phyloP scores from a whole-genome alignment of 805 yeast species.

The Jamesozyma rosinii region DNA sequence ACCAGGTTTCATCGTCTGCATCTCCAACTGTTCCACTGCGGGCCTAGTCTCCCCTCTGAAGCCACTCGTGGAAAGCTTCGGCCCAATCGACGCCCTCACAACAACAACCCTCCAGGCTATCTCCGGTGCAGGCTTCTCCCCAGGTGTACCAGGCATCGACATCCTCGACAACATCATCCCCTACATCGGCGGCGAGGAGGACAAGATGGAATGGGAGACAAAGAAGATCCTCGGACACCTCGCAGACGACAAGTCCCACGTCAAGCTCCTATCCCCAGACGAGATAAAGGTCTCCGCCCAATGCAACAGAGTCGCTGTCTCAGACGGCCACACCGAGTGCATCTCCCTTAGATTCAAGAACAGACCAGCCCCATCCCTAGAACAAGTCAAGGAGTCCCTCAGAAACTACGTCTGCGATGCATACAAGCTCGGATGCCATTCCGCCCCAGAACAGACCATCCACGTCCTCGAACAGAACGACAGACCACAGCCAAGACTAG shows the following conservation, averaged over 20 bases:
- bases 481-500: slow-evolving; percentile 96
- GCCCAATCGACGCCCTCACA: slow-evolving; percentile 79
- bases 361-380: slow-evolving; percentile 78
- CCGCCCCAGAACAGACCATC: slow-evolving; percentile 89
- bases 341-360: slow-evolving; percentile 75
- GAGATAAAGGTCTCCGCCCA: slow-evolving; percentile 88
- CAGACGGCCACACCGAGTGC: slow-evolving; percentile 97
- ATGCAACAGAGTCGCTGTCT: slow-evolving; percentile 93
- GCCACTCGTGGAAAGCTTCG: slow-evolving; percentile 83
- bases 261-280: slow-evolving; percentile 50
- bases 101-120: slow-evolving; percentile 94
- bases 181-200: slow-evolving; percentile 93
- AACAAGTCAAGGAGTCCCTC: slow-evolving; percentile 62
- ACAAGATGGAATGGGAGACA: slow-evolving; percentile 97
- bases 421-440: slow-evolving; percentile 63
- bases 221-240: slow-evolving; percentile 77
- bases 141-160: slow-evolving; percentile 94
- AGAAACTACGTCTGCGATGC: slow-evolving; percentile 79
- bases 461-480: slow-evolving; percentile 85
- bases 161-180: slow-evolving; percentile 92
- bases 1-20: slow-evolving; percentile 85
- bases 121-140: slow-evolving; percentile 97
- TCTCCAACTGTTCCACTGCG: slow-evolving; percentile 97
- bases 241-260: slow-evolving; percentile 42
- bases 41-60: slow-evolving; percentile 94